Base-by-base conservation (phyloP, 495 filamentous ascomycete genomes). In the Geoglossum glabrum region DNA sequence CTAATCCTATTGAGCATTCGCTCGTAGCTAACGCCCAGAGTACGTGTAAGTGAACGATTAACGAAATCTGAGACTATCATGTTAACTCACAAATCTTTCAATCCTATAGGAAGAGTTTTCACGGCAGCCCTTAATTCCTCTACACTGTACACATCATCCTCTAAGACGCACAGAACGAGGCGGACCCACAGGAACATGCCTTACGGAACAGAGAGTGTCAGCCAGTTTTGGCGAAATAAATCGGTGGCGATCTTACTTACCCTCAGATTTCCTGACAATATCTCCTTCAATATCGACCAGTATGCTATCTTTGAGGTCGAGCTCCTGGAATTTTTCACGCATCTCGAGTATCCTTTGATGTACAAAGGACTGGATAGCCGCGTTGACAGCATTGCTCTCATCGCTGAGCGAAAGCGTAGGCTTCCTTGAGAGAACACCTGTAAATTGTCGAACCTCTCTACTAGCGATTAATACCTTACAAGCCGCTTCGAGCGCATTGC, bases 381-480 rank as follows among this genome's bases (percentile, higher is more conserved):
- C 40, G 3, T 40, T n/a, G 25, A 56, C 40, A 11, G 25, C 19
- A 5, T 10, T 11, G 7, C 30, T 33, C 54, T 56, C 30, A 9
- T 17, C 31, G 13, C n/a, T 56, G 23, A 56, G 30, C n/a, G 54
- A 56, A 21, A 56, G 38, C 10, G 25, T 43, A 17, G 54, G 23
- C 3, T n/a, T 15, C 27, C 40, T 56, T 2, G 28, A n/a, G 13
- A 56, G 40, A 25, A 9, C 8, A 11, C n/a, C 23, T 8, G 3
- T 40, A 28, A 56, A 21, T 11, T 33, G 54, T 4, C 4, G 9
- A 21, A 36, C n/a, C 15, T 56, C 54, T 36, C 54, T 21, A 31
- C 57, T 59, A 11, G 57, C 17, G n/a, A 59, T 8, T 38, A 59
- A n/a, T 23, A 59, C 17, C 36, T 54, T 59, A 51, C 49, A 54